Base-by-base conservation (phyloP, 2,329 filamentous ascomycete genomes). In the Hymenoscyphus linearis region DNA sequence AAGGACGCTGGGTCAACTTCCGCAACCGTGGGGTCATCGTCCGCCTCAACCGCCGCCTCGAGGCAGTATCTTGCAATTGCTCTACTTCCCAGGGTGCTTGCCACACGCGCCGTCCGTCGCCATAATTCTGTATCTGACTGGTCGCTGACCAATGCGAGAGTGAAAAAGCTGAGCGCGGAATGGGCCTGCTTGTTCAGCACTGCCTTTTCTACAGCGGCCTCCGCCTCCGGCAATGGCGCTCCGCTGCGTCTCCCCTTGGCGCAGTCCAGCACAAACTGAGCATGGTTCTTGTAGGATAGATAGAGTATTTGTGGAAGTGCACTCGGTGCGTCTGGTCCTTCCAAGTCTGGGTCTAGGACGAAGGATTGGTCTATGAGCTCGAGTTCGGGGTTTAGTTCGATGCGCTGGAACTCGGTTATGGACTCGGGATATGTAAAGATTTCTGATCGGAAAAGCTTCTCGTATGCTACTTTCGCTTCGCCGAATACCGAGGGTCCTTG, bases 371-470 rank as follows among this genome's bases (percentile, higher is more conserved):
- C 82, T 22, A 78, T 74, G 2, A 80, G 76, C 60, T 80, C 76
- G 10, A 73, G 71, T 57, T 84, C 79, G 13, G 80, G 79, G 36
- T 84, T 78, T 66, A 76, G 74, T 65, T 86, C 86, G 60, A 87
- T 82, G 67, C 91, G 85, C 66, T 90, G 85, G 71, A 93, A 96
- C 68, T 96, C 92, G 58, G 91, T 93, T 50, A 86, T 79, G 3
- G 90, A 91, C 74, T 98, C 93, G 57, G 90, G 89, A 71, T 95
- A 96, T 70, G 86, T 88, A 78, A 98, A 98, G 62, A 99, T 95
- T 60, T 97, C 95, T 27, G 93, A 97, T 58, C 88, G 79, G 74
- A 99, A 96, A 1, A 99, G 85, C 40, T 85, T 85, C 55, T 88
- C 81, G 76, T 99, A 99, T 53, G 95, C 93, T 57, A 87, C 83